A percentile compares a stretch with the other conserved stretches of the same genome.
These are phyloP conservation scores for Leccinum truebloodii DNA, from an alignment of 768 basidiomycete genomes.

Conservation along the genomic window DNA sequence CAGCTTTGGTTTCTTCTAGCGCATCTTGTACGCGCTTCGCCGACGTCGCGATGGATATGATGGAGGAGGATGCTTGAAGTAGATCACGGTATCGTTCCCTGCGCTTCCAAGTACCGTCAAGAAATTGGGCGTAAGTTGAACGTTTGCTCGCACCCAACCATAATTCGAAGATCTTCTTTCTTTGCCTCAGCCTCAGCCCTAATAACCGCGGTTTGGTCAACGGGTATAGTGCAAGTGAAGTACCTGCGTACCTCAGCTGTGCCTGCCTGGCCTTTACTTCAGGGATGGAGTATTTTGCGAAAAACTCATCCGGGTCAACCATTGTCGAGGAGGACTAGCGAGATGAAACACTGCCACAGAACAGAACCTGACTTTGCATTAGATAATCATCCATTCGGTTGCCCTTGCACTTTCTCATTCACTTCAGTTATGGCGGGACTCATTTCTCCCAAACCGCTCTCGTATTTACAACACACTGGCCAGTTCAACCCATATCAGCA, in stretches of 20 bases:
- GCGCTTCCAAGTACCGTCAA: slow-evolving; percentile 50
- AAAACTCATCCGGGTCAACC: slow-evolving; percentile 56
- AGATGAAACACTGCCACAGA: too few species aligned
- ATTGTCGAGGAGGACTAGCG: too few species aligned
- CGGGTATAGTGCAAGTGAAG: slow-evolving; percentile 1
- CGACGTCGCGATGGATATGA: slow-evolving; percentile 72
- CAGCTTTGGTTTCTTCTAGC: slow-evolving; percentile 59
- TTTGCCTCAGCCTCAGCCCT: slow-evolving; percentile 85
- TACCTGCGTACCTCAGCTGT: slow-evolving; percentile 56
- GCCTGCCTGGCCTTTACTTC: slow-evolving; percentile 70
- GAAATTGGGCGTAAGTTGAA: slow-evolving; percentile 8
- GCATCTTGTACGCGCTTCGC: slow-evolving; percentile 64
- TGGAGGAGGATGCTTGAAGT: slow-evolving; percentile 82
- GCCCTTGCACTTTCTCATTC: slow-evolving; percentile 8
- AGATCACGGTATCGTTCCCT: slow-evolving; percentile 91
- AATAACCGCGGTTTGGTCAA: slow-evolving; percentile 28
- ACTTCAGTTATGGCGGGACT: slow-evolving; percentile 54
- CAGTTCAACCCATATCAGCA: slow-evolving; percentile 64
- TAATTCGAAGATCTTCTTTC: slow-evolving; percentile 82
- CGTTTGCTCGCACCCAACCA: slow-evolving; percentile 80
- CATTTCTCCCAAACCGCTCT: slow-evolving; percentile 60
- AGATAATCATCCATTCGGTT: slow-evolving; percentile 24
- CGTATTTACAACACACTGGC: slow-evolving; percentile 62
- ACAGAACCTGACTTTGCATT: slow-evolving; percentile 10
- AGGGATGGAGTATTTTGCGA: slow-evolving; percentile 65